Evolutionary conservation across 768 basidiomycete species (phyloP).

Genomic region (Flagelloscypha sp.): DNA sequence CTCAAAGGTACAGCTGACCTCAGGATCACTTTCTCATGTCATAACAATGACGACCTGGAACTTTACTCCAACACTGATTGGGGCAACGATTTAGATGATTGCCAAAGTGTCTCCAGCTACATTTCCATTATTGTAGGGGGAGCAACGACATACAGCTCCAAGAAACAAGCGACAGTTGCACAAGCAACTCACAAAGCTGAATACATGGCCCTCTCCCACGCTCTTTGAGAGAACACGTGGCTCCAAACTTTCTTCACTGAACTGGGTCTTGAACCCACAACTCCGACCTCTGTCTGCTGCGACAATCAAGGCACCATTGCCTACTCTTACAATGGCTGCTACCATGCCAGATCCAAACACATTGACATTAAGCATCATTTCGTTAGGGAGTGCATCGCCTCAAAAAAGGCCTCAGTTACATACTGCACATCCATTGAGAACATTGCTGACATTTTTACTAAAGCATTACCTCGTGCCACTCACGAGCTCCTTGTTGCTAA

Average conservation of each 20-base stretch:
- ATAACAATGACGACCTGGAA: background rate
- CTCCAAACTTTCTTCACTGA: slow-evolving; percentile 11
- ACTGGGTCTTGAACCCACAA: slow-evolving; percentile 5
- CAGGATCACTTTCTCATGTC: slow-evolving; percentile 12
- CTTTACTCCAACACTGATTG: slow-evolving; percentile 9
- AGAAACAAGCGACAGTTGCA: slow-evolving; percentile 24
- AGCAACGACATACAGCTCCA: slow-evolving; percentile 24
- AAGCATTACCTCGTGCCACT: slow-evolving; percentile 14
- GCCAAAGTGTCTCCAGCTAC: slow-evolving; percentile 23
- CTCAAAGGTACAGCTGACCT: slow-evolving; percentile 16
- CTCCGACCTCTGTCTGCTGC: slow-evolving; percentile 11
- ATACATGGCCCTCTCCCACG: slow-evolving; percentile 25
- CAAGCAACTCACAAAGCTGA: slow-evolving; percentile 28
- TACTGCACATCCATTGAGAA: slow-evolving; percentile 16
- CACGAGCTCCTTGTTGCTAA: too few relatives aligned
- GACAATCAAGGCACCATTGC: slow-evolving; percentile 23
- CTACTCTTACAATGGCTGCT: slow-evolving; percentile 13
- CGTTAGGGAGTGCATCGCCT: slow-evolving; percentile 18
- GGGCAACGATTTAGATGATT: slow-evolving; percentile 13
- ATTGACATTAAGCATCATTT: slow-evolving; percentile 25
- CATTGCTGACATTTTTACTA: slow-evolving; percentile 24
- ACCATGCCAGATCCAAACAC: slow-evolving; percentile 19
- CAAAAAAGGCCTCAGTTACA: slow-evolving; percentile 10
- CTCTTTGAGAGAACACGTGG: slow-evolving; percentile 25
- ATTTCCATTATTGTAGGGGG: slow-evolving; percentile 20